Percentiles rank a stretch among this genome's conserved stretches.
phyloP scores from a whole-genome alignment of 345 rosid genomes.

The Xanthoceras sorbifolium region DNA sequence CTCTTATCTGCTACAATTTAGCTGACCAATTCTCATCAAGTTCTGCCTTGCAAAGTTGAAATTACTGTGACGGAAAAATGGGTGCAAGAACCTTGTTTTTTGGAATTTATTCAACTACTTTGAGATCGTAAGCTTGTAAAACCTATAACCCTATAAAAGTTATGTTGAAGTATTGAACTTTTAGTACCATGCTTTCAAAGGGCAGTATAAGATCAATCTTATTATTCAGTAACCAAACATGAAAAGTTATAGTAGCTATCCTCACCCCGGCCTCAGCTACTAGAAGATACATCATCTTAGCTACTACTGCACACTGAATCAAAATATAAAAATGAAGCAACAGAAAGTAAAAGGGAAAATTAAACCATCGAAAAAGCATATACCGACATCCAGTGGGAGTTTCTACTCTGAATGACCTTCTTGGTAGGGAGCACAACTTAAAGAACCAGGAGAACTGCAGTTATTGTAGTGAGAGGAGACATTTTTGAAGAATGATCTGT shows the following conservation, averaged over 20 bases:
- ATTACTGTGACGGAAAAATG: no score
- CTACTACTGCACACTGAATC: not conserved
- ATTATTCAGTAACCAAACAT: not conserved
- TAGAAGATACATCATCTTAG: not conserved
- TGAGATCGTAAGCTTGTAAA: not conserved
- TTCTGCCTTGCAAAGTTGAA: no score
- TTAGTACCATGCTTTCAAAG: not conserved
- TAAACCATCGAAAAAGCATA: constrained; percentile 6
- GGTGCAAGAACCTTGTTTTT: not conserved
- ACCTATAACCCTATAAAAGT: not conserved
- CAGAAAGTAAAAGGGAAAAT: constrained; percentile 11
- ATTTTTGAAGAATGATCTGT: not conserved
- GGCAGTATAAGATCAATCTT: no score
- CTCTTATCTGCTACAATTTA: no score
- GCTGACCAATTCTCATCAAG: no score
- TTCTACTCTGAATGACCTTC: constrained; percentile 25
- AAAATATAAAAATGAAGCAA: not conserved
- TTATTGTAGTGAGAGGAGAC: not conserved
- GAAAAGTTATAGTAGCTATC: not conserved
- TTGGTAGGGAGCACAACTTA: not conserved
- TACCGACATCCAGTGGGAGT: constrained; percentile 55
- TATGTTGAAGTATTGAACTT: not conserved
- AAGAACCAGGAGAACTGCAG: not conserved
- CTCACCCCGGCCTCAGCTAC: not conserved
- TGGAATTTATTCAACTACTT: not conserved